phyloP scores from a whole-genome alignment of 352 stramenopile species.

The Phytopythium aichiense region DNA sequence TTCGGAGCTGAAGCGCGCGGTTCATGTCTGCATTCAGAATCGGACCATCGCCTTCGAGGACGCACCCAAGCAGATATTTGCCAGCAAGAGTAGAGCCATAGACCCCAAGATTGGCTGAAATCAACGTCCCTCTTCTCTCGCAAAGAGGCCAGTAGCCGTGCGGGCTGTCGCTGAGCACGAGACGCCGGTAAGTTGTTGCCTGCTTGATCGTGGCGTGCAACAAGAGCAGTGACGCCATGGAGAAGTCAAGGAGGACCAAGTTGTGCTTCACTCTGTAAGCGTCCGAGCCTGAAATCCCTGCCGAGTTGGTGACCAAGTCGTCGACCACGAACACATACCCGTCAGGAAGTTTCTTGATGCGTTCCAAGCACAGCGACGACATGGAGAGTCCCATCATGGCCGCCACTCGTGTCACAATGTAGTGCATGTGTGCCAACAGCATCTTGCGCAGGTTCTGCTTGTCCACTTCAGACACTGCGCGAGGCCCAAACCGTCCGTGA shows the following conservation, averaged over 20 bases:
- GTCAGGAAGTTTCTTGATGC: constrained; percentile 45
- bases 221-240: constrained; percentile 80
- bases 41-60: constrained; percentile 67
- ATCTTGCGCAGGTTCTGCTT: constrained; percentile 64
- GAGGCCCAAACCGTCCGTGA: constrained; percentile 59
- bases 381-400: constrained; percentile 66
- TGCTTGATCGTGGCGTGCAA: constrained; percentile 73
- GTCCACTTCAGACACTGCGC: constrained; percentile 71
- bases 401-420: constrained; percentile 44
- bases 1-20: constrained; percentile 55
- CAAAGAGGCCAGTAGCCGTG: constrained; percentile 86
- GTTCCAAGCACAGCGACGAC: constrained; percentile 27
- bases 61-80: constrained; percentile 55
- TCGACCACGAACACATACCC: constrained; percentile 75
- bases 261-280: constrained; percentile 80
- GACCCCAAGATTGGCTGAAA: constrained; percentile 67
- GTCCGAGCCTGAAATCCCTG: constrained; percentile 11
- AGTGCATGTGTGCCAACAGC: constrained; percentile 40
- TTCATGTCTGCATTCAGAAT: constrained; percentile 85
- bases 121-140: constrained; percentile 66
- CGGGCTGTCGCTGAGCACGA: constrained; percentile 61
- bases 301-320: constrained; percentile 38
- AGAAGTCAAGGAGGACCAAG: constrained; percentile 82
- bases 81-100: constrained; percentile 42
- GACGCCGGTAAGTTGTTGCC: constrained; percentile 73